Base-by-base conservation (phyloP, 306 rosid species). In the Astragalus membranaceus region DNA sequence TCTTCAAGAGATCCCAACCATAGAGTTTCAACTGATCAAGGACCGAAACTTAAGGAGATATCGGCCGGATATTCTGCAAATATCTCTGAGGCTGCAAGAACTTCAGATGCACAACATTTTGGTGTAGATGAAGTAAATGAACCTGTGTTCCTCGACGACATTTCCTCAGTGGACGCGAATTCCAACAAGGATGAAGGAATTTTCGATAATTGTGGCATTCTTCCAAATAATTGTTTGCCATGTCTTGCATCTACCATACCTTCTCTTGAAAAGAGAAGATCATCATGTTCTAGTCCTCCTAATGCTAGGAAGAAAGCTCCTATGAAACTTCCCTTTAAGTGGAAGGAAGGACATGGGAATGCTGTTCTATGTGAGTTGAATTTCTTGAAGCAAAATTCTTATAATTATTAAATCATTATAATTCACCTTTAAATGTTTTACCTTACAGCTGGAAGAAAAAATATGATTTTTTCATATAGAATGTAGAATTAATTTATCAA, bases 171-270 rank as follows among this genome's bases (percentile, higher is more conserved):
- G 23, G 96, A 88, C 46, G 92, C 85, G 6, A 81, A 70, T 74
- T 79, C 90, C 26, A 77, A 77, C 70, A 89, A 80, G 80, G 97
- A 79, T 29, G 88, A 76, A 20, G 88, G 88, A 23, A 12, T 87
- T 39, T 50, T 91, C 79, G 96, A 95, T 36, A 82, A 88, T 56
- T 94, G 99, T 69, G 97, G 97, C 77, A 94, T 94, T 82, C 80
- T 89, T 61, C 92, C 97, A 9, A 83, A 81, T 80, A 86, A 81
- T 74, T 95, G 99, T 74, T 83, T 95, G 80, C 96, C 99, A 10
- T 95, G 91, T 79, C 97, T 95, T 77, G 88, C 87, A 49, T 86
- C 99, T 14, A 83, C 89, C 5, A 60, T 86, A 52, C 78, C 87
- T 46, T 74, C 94, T 0, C 37, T 85, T 11, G 98, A 90, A 44